A percentile compares a stretch with the other conserved stretches of the same genome.
phyloP scores from a whole-genome alignment of 805 yeast species.

The Kluyveromyces nonfermentans region DNA sequence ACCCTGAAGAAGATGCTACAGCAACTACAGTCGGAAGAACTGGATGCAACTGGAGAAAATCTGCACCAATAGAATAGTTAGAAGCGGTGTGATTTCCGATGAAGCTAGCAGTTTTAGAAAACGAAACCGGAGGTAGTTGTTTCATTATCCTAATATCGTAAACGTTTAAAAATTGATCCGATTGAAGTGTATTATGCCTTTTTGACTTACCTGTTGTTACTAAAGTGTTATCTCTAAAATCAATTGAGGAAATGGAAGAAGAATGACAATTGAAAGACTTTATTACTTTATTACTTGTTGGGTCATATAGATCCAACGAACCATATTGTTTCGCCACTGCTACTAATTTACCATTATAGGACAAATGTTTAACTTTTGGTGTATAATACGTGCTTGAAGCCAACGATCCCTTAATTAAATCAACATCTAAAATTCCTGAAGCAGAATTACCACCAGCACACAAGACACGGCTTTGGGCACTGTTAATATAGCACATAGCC shows the following conservation, averaged over 20 bases:
- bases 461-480: constrained; percentile 35
- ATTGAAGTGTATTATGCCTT: constrained; percentile 45
- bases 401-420: constrained; percentile 32
- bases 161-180: constrained; percentile 77
- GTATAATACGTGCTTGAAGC: constrained; percentile 33
- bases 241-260: constrained; percentile 53
- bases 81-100: constrained; percentile 35
- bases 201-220: constrained; percentile 77
- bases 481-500: constrained; percentile 35
- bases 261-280: constrained; percentile 52
- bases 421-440: constrained; percentile 34
- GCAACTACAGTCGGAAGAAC: constrained; percentile 68
- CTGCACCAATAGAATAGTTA: constrained; percentile 47
- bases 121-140: constrained; percentile 70
- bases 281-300: constrained; percentile 37
- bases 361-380: constrained; percentile 39
- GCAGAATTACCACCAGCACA: constrained; percentile 33
- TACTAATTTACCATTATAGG: constrained; percentile 43
- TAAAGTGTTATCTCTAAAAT: constrained; percentile 52
- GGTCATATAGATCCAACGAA: constrained; percentile 54
- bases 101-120: constrained; percentile 40
- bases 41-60: constrained; percentile 78
- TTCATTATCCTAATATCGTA: constrained; percentile 69
- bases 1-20: constrained; percentile 69
- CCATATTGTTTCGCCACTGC: constrained; percentile 55